phyloP scores from a whole-genome alignment of 305 asterid genomes.

The Fraxinus dipetala region DNA sequence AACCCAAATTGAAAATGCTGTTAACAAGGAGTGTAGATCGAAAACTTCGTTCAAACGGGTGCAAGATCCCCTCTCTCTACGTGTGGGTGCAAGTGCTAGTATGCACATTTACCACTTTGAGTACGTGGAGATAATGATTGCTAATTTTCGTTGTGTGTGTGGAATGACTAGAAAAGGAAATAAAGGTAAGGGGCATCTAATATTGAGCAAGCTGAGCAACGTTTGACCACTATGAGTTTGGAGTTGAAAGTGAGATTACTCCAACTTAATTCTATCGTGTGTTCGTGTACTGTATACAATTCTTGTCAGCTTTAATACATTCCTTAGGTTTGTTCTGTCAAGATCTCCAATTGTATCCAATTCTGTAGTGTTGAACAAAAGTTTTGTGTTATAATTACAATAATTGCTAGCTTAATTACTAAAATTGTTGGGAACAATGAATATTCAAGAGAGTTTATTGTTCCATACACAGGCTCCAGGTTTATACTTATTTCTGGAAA shows the following conservation, averaged over 20 bases:
- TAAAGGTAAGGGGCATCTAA: constrained; percentile 56
- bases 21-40: too few relatives aligned
- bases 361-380: background rate
- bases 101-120: background rate
- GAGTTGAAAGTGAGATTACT: constrained; percentile 66
- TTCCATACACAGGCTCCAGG: background rate
- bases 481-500: background rate
- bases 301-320: background rate
- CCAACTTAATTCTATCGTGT: background rate
- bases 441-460: background rate
- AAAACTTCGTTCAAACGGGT: too few relatives aligned
- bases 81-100: background rate
- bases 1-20: too few relatives aligned
- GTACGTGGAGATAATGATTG: constrained; percentile 11
- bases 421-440: background rate
- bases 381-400: background rate
- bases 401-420: background rate
- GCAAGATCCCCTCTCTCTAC: background rate
- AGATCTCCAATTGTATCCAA: background rate
- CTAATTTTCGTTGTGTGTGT: constrained; percentile 20
- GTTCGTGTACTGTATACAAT: background rate
- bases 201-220: constrained; percentile 80
- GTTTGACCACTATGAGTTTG: constrained; percentile 15
- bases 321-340: background rate
- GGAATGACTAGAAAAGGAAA: constrained; percentile 65